Base-by-base conservation (phyloP, 1,284 basidiomycete species). In the Fomitopsis schrenkii region DNA sequence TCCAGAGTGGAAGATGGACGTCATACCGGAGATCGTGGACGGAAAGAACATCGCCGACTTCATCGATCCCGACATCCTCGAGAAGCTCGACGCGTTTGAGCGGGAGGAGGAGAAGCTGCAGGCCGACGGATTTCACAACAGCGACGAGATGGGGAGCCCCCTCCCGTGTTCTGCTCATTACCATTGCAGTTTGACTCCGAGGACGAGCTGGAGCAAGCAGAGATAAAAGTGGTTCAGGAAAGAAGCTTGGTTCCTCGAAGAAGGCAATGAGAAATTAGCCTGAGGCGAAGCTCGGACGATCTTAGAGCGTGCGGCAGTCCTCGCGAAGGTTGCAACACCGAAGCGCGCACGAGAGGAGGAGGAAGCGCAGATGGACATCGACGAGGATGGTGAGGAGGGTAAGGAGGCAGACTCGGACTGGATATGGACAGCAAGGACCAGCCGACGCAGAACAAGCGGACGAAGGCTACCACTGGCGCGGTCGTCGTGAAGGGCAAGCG, bases 1-100 rank as follows among this genome's bases (percentile, higher is more conserved):
- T 73, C 89, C 93, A 56, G 90, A 94, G 58, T 99, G 97, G 97
- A 99, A 98, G 80, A 84, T 90, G 79, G 97, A 99, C 73, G 83
- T 87, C 67, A 93, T 99, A 30, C 97, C 97, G 33, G 97, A 99
- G 77, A 93, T 99, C 71, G 88, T 94, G 87, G 87, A 98, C 67
- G 97, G 97, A 78, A 98, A 98, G 86, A 99, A 99, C 79, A 80
- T 99, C 60, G 96, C 96, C 44, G 97, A 99, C 82, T 99, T 99
- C 70, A 93, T 99, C 76, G 97, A 99, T 76, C 93, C 95, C n/a
- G 97, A 99, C 72, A 99, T 99, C 67, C 87, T 88, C 45, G 95
- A 96, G 77, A 96, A 94, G 77, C 88, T 99, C 62, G 97, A 98
- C 73, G 97, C 95, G 10, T 86, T 99, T 58, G 97, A 99, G 79